Percentiles rank a stretch among this genome's conserved stretches.
Evolutionary conservation across 1,284 basidiomycete species (phyloP).

Genomic region (Heterobasidion irregulare): DNA sequence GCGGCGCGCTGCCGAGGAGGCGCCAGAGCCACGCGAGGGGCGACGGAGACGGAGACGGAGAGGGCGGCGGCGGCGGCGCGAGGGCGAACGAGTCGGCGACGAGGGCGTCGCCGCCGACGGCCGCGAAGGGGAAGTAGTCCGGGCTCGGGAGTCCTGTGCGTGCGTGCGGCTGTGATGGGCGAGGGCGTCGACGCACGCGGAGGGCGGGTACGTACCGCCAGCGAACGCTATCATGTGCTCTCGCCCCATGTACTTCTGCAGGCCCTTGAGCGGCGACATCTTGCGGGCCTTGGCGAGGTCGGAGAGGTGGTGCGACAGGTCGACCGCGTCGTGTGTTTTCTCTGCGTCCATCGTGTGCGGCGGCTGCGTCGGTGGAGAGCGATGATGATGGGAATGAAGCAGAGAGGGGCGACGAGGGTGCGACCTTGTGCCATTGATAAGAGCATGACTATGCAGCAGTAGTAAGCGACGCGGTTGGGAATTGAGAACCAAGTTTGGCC

Average conservation of each 20-base stretch:
- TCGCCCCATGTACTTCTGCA: slow-evolving; percentile 45
- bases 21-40: slow-evolving; percentile 49
- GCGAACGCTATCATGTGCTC: slow-evolving; percentile 48
- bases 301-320: slow-evolving; percentile 55
- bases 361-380: not conserved
- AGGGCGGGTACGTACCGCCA: slow-evolving; percentile 35
- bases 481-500: too few species aligned
- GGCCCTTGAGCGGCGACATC: slow-evolving; percentile 55
- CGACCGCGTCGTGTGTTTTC: slow-evolving; percentile 37
- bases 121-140: slow-evolving; percentile 56
- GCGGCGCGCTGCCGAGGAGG: slow-evolving; percentile 43
- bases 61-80: not conserved
- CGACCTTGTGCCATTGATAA: too few species aligned
- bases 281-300: slow-evolving; percentile 41
- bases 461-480: too few species aligned
- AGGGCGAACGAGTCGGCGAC: slow-evolving; percentile 25
- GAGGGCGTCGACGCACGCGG: not conserved
- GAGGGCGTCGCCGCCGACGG: slow-evolving; percentile 38
- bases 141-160: slow-evolving; percentile 48
- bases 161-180: not conserved
- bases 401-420: not conserved
- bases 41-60: slow-evolving; percentile 13
- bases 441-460: too few species aligned
- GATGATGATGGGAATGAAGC: not conserved
- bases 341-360: slow-evolving; percentile 20